phyloP scores from a whole-genome alignment of 2,329 filamentous ascomycete genomes.

The Hirsutella rhossiliensis region DNA sequence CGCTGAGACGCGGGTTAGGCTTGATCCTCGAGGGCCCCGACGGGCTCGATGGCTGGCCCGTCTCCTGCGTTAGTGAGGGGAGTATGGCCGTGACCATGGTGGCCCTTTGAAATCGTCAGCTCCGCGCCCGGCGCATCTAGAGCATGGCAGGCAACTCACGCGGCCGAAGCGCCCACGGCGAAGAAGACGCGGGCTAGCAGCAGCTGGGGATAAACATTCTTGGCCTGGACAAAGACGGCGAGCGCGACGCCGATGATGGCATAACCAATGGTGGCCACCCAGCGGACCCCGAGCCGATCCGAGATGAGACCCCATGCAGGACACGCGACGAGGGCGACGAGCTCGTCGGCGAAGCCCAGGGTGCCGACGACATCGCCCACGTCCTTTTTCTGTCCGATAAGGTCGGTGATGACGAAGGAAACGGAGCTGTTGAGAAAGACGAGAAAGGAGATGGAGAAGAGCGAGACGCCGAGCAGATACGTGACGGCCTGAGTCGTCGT shows the following conservation, averaged over 20 bases:
- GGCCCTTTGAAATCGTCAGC: conserved; percentile 30
- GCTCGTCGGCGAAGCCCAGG: conserved; percentile 72
- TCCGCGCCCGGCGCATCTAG: conserved; percentile 1
- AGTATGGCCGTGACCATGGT: conserved; percentile 98
- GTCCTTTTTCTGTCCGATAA: conserved; percentile 59
- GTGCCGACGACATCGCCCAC: conserved; percentile 77
- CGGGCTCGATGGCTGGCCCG: conserved; percentile 8
- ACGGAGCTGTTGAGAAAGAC: conserved; percentile 80
- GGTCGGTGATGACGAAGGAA: conserved; percentile 75
- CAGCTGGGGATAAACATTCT: conserved; percentile 79
- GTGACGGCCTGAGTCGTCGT: conserved; percentile 52
- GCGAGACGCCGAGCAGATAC: conserved; percentile 70
- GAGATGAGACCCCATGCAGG: conserved; percentile 69
- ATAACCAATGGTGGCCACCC: conserved; percentile 68
- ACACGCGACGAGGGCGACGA: conserved; percentile 70
- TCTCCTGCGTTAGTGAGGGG: conserved; percentile 53
- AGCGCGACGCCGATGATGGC: conserved; percentile 66
- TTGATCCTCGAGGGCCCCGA: conserved; percentile 16
- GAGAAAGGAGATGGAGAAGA: conserved; percentile 82
- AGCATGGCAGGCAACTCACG: conserved; percentile 34
- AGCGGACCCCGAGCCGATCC: conserved; percentile 64
- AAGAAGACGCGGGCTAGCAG: conserved; percentile 77
- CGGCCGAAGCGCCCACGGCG: conserved; percentile 81
- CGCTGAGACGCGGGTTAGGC: conserved; percentile 38
- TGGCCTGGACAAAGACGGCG: conserved; percentile 71